Conservation (phyloP, 2,329 filamentous ascomycete species). For the Cercospora sojina region DNA sequence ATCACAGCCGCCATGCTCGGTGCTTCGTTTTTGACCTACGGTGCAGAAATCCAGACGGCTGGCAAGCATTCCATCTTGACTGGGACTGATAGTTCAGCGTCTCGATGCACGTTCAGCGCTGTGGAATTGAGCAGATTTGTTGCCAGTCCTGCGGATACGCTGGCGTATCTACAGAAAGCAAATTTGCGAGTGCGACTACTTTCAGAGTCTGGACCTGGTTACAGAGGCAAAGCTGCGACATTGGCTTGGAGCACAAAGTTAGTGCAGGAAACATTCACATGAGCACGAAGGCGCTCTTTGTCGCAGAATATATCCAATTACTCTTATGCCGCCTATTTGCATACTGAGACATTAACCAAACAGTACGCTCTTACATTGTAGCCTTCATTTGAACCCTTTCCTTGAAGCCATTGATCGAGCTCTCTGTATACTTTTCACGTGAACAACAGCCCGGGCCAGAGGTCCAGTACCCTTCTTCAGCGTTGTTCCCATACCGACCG, state of each 20-base stretch:
- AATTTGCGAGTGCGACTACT: neutral
- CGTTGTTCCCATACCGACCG: no score
- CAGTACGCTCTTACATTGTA: neutral
- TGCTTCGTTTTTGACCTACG: neutral
- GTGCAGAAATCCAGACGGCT: neutral
- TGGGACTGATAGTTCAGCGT: neutral
- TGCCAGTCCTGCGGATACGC: neutral
- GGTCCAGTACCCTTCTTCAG: no score
- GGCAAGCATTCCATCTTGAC: neutral
- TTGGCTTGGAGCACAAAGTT: neutral
- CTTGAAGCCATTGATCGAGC: neutral
- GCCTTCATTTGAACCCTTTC: neutral
- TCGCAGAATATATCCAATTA: neutral
- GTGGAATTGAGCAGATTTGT: neutral
- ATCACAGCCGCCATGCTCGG: neutral
- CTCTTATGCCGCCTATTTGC: neutral
- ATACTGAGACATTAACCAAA: neutral
- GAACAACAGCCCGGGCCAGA: no score
- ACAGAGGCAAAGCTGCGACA: neutral
- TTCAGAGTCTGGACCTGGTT: neutral
- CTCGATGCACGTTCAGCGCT: neutral
- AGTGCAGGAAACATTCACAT: neutral
- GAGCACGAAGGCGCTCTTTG: neutral
- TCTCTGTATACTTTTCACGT: neutral
- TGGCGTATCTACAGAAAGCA: neutral